Evolutionary conservation across 2,329 filamentous ascomycete genomes (phyloP), one percentile per base, ranked within the genome.

Genomic region (Byssoonygena ceratinophila): DNA sequence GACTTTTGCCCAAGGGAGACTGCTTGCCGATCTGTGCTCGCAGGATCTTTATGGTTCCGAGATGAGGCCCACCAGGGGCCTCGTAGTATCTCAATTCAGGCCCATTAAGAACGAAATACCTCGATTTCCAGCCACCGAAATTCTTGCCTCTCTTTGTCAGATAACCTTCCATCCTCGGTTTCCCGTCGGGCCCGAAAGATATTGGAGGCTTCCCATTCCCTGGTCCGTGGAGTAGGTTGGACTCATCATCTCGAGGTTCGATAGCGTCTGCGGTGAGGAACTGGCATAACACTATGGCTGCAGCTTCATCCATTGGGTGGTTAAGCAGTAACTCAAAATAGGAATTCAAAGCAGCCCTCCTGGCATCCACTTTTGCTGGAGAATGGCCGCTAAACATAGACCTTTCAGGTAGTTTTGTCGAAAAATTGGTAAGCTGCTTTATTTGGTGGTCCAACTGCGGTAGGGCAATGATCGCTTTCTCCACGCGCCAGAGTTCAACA

Each of bases 141-240:
- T 97, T 97, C 75, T 98, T 98, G 46, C 92, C 92, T 60, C 87
- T 81, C 73, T 98, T 98, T 1, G 92, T 97, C 46, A 98, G 73
- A 67, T 97, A 98, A 7, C 92, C 92, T 64, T 83, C 90, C 63
- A 87, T 88, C 54, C 83, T 76, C 7, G 84, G 81, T 46, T 82
- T 80, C 2, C 82, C 81, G 60, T 83, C 80, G 4, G 80, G 75
- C 0, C 81, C 79, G 2, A 73, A 67, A 53, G 61, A 58, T 34
- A 67, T 60, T 20, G 66, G 63, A 16, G 60, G 57, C 53, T 68
- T 65, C 59, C 60, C 56, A 53, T 67, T 61, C 39, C 61, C 55
- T 58, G 60, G 62, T 12, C 64, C 64, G 55, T 71, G 72, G 49
- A 74, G 64, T 44, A 79, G 68, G 51, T 71, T 74, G 20, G 70